Evolutionary conservation across 805 yeast genomes (phyloP), one percentile per base, ranked within the genome.

Genomic region (Saccharomycopsis sp.): DNA sequence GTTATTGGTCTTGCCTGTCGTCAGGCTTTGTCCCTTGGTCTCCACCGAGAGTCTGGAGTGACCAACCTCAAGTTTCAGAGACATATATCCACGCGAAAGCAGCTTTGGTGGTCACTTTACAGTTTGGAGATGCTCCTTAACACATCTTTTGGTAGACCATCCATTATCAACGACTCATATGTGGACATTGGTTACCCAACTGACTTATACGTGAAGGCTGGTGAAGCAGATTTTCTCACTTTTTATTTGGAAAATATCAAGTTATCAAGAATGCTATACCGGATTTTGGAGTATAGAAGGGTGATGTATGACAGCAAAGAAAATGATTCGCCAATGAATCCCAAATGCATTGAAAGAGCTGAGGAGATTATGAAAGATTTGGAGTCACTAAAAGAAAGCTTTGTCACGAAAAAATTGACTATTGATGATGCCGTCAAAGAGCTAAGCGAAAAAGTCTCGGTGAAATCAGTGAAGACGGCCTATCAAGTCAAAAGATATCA

Each of bases 11-110:
- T 77, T 51, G 81, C 82, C 5, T 71, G 77, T 0, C 68, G 79
- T 54, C 82, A 79, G 64, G 73, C 78, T 1, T 70, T 74, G 29
- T 71, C 80, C n/a, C 64, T 79, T n/a, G 82, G 82, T 0, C 64
- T 78, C 2, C 80, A 79, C 63, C 68, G 77, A 54, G 71, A 68
- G 51, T 65, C 73, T 29, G 71, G 72, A 34, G 73, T 71, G 7
- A 69, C 68, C 50, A 68, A 71, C 2, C 76, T 74, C 52, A 77
- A 74, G 44, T 72, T 70, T 71, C 72, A 71, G 53, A 63, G 77
- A 41, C 68, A 74, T n/a, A 64, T 73, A 66, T 46, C 55, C 18
- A 18, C 55, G 24, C 34, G 61, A 34, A 65, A 65, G 4, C 71
- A 68, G 51, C 54, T 68, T 1, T 66, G 69, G 57, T 79, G 82